phyloP scores from a whole-genome alignment of 495 filamentous ascomycete species.

The Lentithecium fluviatile region DNA sequence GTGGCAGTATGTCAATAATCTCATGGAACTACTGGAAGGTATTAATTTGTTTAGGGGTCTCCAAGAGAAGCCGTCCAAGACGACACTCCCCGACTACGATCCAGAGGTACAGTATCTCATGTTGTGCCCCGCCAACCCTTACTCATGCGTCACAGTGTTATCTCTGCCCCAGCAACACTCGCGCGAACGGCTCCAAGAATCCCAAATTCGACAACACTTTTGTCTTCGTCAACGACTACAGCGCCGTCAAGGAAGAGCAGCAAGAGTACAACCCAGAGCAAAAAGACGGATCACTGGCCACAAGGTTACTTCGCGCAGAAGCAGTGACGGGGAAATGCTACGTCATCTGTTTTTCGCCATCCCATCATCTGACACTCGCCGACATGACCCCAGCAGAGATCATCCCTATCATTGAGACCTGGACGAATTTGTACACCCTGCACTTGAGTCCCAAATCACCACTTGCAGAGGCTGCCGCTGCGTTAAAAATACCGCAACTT shows the following conservation, averaged over 20 bases:
- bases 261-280: slow-evolving; percentile 60
- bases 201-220: slow-evolving; percentile 85
- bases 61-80: slow-evolving; percentile 79
- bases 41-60: slow-evolving; percentile 64
- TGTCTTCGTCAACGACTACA: slow-evolving; percentile 97
- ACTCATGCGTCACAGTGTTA: slow-evolving; percentile 62
- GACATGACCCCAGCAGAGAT: slow-evolving; percentile 72
- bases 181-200: slow-evolving; percentile 87
- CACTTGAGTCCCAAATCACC: slow-evolving; percentile 74
- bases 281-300: slow-evolving; percentile 61
- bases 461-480: slow-evolving; percentile 52
- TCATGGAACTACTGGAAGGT: too few relatives aligned
- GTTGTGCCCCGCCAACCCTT: background rate
- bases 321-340: slow-evolving; percentile 95
- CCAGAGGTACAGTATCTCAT: slow-evolving; percentile 52
- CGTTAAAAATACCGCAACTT: slow-evolving; percentile 51
- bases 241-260: slow-evolving; percentile 93
- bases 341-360: slow-evolving; percentile 87
- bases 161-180: slow-evolving; percentile 90
- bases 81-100: slow-evolving; percentile 76
- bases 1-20: slow-evolving; percentile 79
- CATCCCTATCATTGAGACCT: slow-evolving; percentile 73
- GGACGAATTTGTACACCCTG: slow-evolving; percentile 81
- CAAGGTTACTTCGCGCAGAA: slow-evolving; percentile 78
- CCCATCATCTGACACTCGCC: slow-evolving; percentile 88